These are phyloP conservation scores for Paramecium biaurelia DNA, from an alignment of 73 alveolate genomes.

Conservation along the genomic window DNA sequence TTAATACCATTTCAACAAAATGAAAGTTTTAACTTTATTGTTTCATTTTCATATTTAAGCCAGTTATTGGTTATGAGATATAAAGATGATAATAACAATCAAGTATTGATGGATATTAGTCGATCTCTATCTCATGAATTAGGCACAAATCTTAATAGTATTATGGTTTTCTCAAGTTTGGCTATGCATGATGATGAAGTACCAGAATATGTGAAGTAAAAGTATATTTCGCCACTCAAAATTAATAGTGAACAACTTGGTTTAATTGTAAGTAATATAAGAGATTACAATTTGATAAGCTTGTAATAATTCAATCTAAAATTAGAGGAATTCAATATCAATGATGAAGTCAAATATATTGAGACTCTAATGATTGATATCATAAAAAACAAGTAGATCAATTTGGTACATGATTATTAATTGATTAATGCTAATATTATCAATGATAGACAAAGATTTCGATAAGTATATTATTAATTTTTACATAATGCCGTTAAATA, in stretches of 20 bases:
- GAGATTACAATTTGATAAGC: background rate
- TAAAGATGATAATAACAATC: background rate
- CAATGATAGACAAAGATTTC: slow-evolving; percentile 21
- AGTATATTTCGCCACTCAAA: background rate
- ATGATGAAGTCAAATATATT: background rate
- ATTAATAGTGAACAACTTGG: background rate
- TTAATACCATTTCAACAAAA: background rate
- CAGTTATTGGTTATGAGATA: background rate
- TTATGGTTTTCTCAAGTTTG: background rate
- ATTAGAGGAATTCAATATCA: background rate
- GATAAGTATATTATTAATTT: background rate
- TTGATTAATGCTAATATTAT: background rate
- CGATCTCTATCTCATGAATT: slow-evolving; percentile 28
- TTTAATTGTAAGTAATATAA: slow-evolving; percentile 6
- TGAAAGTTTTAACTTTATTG: background rate
- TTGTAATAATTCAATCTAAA: background rate
- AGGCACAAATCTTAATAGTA: slow-evolving; percentile 10
- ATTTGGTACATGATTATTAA: background rate
- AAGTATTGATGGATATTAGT: background rate
- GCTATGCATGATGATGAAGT: background rate
- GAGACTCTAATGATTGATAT: background rate
- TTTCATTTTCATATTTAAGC: background rate
- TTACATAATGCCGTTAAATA: slow-evolving; percentile 2
- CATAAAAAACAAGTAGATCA: background rate
- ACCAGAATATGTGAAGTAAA: background rate